These are phyloP conservation scores for Coemansia sp. DNA, from an alignment of 192 early-diverging fungal species.

Conservation along the genomic window DNA sequence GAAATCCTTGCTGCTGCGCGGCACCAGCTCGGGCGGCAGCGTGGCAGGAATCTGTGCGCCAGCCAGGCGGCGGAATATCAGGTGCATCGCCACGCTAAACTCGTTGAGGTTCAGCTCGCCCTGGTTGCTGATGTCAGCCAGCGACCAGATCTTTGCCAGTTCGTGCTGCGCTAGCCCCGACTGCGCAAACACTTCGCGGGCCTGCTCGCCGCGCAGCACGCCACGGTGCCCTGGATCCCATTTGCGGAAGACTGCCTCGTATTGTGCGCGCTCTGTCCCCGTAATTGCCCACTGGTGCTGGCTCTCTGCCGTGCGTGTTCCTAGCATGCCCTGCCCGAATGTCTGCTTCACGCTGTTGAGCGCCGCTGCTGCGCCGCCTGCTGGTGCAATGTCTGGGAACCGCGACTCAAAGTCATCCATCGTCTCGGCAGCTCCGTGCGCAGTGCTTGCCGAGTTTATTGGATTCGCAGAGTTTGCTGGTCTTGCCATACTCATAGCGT, in stretches of 20 bases:
- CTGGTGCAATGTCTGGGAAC: constrained; percentile 32
- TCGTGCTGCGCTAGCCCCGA: constrained; percentile 52
- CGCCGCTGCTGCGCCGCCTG: constrained; percentile 8
- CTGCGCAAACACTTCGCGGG: constrained; percentile 61
- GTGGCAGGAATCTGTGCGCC: constrained; percentile 75
- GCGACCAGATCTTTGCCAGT: constrained; percentile 57
- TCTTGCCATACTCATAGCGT: too few relatives aligned
- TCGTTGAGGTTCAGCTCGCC: constrained; percentile 94
- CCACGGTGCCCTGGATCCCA: constrained; percentile 55
- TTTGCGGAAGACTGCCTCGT: constrained; percentile 47
- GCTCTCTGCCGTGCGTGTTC: constrained; percentile 17
- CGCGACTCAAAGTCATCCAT: constrained; percentile 33
- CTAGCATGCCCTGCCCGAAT: constrained; percentile 26
- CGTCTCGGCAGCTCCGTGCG: constrained; percentile 7
- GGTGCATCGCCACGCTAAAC: constrained; percentile 96
- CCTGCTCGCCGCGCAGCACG: constrained; percentile 54
- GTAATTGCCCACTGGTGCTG: constrained; percentile 46
- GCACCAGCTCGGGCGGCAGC: constrained; percentile 82
- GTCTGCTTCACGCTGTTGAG: constrained; percentile 37
- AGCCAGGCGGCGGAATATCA: constrained; percentile 85
- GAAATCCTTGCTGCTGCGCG: constrained; percentile 81
- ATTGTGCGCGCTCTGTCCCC: constrained; percentile 27
- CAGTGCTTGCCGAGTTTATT: too few relatives aligned
- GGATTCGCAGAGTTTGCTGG: too few relatives aligned
- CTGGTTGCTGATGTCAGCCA: constrained; percentile 44